Percentiles rank a stretch among this genome's conserved stretches.
phyloP scores from a whole-genome alignment of 2,329 filamentous ascomycete genomes.

The Venturia nashicola region DNA sequence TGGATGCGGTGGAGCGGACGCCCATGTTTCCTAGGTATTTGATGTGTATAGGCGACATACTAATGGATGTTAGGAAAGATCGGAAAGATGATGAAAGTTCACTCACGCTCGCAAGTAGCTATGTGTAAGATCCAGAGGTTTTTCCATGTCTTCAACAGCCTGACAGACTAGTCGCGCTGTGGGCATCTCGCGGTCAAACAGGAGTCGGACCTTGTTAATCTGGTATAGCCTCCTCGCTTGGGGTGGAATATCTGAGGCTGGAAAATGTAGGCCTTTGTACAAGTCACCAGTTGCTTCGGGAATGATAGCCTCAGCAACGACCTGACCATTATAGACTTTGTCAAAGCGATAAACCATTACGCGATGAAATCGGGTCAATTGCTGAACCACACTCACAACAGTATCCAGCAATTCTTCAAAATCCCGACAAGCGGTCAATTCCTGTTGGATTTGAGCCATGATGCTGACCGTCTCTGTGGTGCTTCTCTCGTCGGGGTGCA shows the following conservation, averaged over 20 bases:
- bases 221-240: slow-evolving; percentile 80
- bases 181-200: slow-evolving; percentile 72
- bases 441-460: slow-evolving; percentile 83
- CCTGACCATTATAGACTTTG: slow-evolving; percentile 65
- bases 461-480: slow-evolving; percentile 87
- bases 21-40: slow-evolving; percentile 84
- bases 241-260: slow-evolving; percentile 72
- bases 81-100: not conserved
- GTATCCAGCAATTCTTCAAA: slow-evolving; percentile 67
- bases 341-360: slow-evolving; percentile 94
- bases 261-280: slow-evolving; percentile 79
- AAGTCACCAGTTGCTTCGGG: slow-evolving; percentile 69
- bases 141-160: slow-evolving; percentile 57
- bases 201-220: slow-evolving; percentile 74
- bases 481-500: slow-evolving; percentile 60
- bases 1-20: slow-evolving; percentile 87
- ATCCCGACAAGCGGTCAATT: slow-evolving; percentile 58
- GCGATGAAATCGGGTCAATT: slow-evolving; percentile 79
- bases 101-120: slow-evolving; percentile 58
- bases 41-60: slow-evolving; percentile 77
- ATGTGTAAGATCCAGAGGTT: slow-evolving; percentile 70
- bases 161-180: slow-evolving; percentile 75
- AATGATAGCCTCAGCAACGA: slow-evolving; percentile 78
- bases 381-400: slow-evolving; percentile 73
- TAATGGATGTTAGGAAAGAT: not conserved